Evolutionary conservation across 768 basidiomycete species (phyloP), one percentile per base, ranked within the genome.

Genomic region (Agaricus subrufescens): DNA sequence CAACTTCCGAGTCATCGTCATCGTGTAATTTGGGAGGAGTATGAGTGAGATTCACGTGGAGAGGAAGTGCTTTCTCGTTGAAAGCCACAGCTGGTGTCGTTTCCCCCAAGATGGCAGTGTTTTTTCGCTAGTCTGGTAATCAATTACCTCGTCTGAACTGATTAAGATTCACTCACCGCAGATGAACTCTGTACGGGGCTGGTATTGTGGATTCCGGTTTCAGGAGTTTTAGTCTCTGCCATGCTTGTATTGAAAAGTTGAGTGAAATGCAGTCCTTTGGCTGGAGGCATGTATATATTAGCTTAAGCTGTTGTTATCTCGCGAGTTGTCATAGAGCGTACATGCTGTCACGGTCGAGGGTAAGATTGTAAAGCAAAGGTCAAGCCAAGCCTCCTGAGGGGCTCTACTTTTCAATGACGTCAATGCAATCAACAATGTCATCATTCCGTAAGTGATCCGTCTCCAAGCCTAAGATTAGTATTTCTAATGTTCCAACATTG

Each of bases 11-110:
- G 10, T 54, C 57, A 2, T 46, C 50, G 19, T 56, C 60, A 10
- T 54, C 60, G 19, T 50, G 44, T 23, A 43, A 27, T 34, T 43
- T 44, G 14, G 84, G 84, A 9, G 82, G 80, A 2, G 86, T 87
- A 64, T 86, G 81, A 4, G 86, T 87, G 51, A 90, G 63, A 62
- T 78, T 80, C 50, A 87, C 71, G 61, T 91, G 83, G 7, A 93
- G 68, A 2, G 91, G 88, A 14, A 83, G 69, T 7, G 89, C 90
- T 54, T 78, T 78, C n/a, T 76, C 69, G 62, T 80, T 84, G 73
- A 90, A 90, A 9, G 71, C 66, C 1, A 79, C 70, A 1, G 76
- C 71, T 4, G 80, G 68, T 45, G 85, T 66, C 38, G 72, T 72
- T 0, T 76, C 12, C 67, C 11, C 11, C 34, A 81, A 12, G 26